phyloP scores from a whole-genome alignment of 164 flowering plant species.

The Annona cherimola region DNA sequence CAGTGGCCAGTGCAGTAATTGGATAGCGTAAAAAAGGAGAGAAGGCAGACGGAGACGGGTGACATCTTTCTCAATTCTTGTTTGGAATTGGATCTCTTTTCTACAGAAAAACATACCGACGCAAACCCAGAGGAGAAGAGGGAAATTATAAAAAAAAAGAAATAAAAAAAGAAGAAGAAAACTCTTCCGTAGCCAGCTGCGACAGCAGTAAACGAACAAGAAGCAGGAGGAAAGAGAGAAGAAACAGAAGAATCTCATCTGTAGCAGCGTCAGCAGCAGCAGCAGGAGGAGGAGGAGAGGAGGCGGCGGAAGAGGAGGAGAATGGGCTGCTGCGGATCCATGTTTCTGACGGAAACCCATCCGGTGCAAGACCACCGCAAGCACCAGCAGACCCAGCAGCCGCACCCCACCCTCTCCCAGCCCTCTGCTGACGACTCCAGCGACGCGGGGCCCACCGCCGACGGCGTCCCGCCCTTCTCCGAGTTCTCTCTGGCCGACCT shows the following conservation, averaged over 20 bases:
- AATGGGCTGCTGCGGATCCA: constrained; percentile 26
- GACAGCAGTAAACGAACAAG: background rate
- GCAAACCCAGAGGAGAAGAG: no score
- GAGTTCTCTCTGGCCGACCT: constrained; percentile 70
- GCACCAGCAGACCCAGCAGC: constrained; percentile 4
- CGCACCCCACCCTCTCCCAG: constrained; percentile 4
- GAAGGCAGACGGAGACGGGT: background rate
- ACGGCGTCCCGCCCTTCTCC: constrained; percentile 40
- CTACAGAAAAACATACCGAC: background rate
- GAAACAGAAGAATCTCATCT: background rate
- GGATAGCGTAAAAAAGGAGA: background rate
- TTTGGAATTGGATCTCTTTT: background rate
- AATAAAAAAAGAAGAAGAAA: no score
- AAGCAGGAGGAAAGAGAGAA: background rate
- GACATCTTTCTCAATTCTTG: background rate
- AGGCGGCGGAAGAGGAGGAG: background rate
- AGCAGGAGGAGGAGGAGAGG: background rate
- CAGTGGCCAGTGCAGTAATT: background rate
- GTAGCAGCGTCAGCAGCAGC: background rate
- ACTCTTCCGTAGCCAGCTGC: background rate
- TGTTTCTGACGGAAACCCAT: constrained; percentile 16
- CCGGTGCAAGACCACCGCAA: constrained; percentile 12
- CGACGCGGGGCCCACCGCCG: constrained; percentile 9
- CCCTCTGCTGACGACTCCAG: background rate
- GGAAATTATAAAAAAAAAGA: no score